phyloP scores from a whole-genome alignment of 2,329 filamentous ascomycete species.

The Fusarium agapanthi region DNA sequence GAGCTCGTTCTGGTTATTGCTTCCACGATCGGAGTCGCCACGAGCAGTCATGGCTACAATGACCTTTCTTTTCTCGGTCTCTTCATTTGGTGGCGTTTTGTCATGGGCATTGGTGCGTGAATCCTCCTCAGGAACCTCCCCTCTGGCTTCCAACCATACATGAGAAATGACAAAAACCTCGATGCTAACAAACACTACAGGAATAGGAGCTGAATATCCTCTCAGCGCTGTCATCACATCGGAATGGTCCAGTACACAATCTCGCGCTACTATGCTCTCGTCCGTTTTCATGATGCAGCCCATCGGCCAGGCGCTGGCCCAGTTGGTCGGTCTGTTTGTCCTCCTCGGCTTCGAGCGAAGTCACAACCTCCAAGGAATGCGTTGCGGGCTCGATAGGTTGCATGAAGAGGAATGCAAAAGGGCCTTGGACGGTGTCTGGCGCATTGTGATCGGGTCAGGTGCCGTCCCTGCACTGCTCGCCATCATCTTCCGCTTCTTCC shows the following conservation, averaged over 20 bases:
- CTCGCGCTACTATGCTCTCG: slow-evolving; percentile 73
- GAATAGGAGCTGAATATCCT: slow-evolving; percentile 75
- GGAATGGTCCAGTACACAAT: slow-evolving; percentile 70
- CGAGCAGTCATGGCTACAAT: slow-evolving; percentile 58
- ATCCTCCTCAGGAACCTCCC: background rate
- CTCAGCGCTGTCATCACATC: slow-evolving; percentile 73
- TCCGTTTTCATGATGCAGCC: slow-evolving; percentile 76
- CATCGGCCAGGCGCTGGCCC: slow-evolving; percentile 71
- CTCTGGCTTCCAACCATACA: background rate
- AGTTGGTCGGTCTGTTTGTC: slow-evolving; percentile 66
- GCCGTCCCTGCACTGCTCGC: slow-evolving; percentile 70
- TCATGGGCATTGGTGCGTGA: slow-evolving; percentile 60
- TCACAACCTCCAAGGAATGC: slow-evolving; percentile 54
- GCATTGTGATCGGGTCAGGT: slow-evolving; percentile 72
- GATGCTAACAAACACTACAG: slow-evolving; percentile 43
- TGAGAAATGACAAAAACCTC: background rate
- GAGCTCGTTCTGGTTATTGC: slow-evolving; percentile 65
- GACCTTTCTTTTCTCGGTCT: slow-evolving; percentile 60
- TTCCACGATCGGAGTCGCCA: slow-evolving; percentile 65
- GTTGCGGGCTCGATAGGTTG: slow-evolving; percentile 57
- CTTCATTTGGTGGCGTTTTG: slow-evolving; percentile 64
- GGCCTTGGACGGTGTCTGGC: slow-evolving; percentile 69
- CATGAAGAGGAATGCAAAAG: slow-evolving; percentile 57
- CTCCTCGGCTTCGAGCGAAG: slow-evolving; percentile 56
- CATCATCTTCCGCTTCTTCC: slow-evolving; percentile 71